Conservation (phyloP, 208 protist species). For the Naegleria lovaniensis region DNA sequence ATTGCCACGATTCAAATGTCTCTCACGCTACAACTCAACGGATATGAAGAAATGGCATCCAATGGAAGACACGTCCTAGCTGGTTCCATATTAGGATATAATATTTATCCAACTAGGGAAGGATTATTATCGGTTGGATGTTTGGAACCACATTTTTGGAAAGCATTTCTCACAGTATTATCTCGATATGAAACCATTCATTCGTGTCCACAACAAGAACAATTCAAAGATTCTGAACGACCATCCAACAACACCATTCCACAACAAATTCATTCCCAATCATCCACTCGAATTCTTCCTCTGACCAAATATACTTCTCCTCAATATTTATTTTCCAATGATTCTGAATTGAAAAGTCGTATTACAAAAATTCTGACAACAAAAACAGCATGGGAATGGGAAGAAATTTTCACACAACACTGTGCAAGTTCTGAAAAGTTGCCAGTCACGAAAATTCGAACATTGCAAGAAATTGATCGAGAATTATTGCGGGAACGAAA, state of each 20-base stretch:
- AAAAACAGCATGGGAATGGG: neutral
- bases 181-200: no score
- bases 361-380: neutral
- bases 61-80: no score
- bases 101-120: neutral
- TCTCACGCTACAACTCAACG: neutral
- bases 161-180: neutral
- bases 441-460: neutral
- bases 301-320: neutral
- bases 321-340: neutral
- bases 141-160: conserved; percentile 26
- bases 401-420: neutral
- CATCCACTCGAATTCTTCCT: no score
- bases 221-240: neutral
- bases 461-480: neutral
- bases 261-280: no score
- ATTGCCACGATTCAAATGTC: neutral
- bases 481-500: neutral
- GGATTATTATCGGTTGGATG: neutral
- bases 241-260: neutral
- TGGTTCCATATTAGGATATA: neutral
- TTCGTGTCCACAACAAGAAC: neutral
- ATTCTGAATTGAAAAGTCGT: neutral
- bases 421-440: neutral
- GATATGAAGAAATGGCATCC: neutral